Base-by-base conservation (phyloP, 768 basidiomycete genomes). In the Suillus ampliporus region DNA sequence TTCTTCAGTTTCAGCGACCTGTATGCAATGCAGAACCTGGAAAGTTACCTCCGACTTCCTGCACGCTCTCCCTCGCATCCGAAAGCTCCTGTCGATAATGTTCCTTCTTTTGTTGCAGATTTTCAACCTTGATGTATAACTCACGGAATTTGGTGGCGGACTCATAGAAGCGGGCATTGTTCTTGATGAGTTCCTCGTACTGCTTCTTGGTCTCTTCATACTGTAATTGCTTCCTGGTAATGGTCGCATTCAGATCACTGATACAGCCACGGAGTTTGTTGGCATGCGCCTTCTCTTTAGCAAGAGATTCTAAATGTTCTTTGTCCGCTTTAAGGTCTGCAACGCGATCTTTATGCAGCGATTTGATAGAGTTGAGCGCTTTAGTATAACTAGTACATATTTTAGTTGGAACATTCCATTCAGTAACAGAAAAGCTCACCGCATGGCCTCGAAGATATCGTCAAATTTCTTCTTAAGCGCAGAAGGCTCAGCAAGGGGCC, bases 391-490 rank as follows among this genome's bases (percentile, higher is more conserved):
- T 97, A 41, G 37, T 63, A 1, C 53, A 51, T 19, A 56, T 58
- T 58, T 64, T 52, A 57, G 34, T 35, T 28, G 15, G 47, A 57
- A 35, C 50, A 17, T 38, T 6, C 1, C 15, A 28, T 15, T 26
- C 11, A 52, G 7, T 38, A 48, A 61, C 35, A 35, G 35, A 28
- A 5, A 1, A 46, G 71, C 80, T 37, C 57, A 92, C 95, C 91
- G 91, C 21, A 95, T 99, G 4, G 97, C 97, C 76, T 99, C 97
- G 69, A 99, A 99, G 61, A 99, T 99, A 70, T 99, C 97, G 69
- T 99, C 97, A 64, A 99, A 99, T 74, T 99, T 99, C 84, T 98
- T 99, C 83, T 99, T 99, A 41, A 99, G 78, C 0, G 88, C 84
- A 14, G 92, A 80, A 2, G 97, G 92, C 68, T 99, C 97, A 0